These are phyloP conservation scores for Zancudomyces culisetae DNA, from an alignment of 371 early-diverging fungal species.

Conservation along the genomic window DNA sequence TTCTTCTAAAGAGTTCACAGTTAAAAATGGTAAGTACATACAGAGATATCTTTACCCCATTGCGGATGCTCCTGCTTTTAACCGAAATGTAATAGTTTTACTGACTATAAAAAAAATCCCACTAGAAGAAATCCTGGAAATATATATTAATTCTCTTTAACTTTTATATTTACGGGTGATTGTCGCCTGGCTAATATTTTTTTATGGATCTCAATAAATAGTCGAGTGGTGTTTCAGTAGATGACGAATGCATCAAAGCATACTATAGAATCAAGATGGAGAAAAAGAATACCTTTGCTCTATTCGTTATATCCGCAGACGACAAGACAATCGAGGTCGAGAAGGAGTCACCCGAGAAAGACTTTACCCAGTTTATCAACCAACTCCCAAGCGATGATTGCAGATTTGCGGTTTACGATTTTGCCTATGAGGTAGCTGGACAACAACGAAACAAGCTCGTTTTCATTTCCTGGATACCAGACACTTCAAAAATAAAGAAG, in stretches of 20 bases:
- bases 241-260: slow-evolving; percentile 33
- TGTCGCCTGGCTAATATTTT: too few relatives aligned
- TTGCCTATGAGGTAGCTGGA: slow-evolving; percentile 45
- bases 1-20: too few relatives aligned
- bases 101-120: too few relatives aligned
- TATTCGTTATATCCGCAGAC: slow-evolving; percentile 55
- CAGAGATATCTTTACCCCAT: too few relatives aligned
- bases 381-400: slow-evolving; percentile 45
- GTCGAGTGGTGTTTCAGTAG: slow-evolving; percentile 51
- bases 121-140: too few relatives aligned
- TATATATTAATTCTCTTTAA: too few relatives aligned
- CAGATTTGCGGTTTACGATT: slow-evolving; percentile 71
- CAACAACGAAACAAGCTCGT: slow-evolving; percentile 54
- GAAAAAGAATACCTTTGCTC: slow-evolving; percentile 50
- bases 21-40: too few relatives aligned
- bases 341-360: slow-evolving; percentile 26
- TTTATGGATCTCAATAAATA: too few relatives aligned
- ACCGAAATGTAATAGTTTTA: too few relatives aligned
- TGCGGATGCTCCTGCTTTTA: too few relatives aligned
- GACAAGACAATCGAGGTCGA: slow-evolving; percentile 43
- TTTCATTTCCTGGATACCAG: slow-evolving; percentile 59
- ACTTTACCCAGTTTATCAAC: slow-evolving; percentile 45
- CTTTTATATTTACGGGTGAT: too few relatives aligned
- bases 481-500: slow-evolving; percentile 45
- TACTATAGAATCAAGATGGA: slow-evolving; percentile 53